A percentile compares a stretch with the other conserved stretches of the same genome.
These are phyloP conservation scores for Silene coronaria DNA, from an alignment of 179 eudicot species.

Conservation along the genomic window DNA sequence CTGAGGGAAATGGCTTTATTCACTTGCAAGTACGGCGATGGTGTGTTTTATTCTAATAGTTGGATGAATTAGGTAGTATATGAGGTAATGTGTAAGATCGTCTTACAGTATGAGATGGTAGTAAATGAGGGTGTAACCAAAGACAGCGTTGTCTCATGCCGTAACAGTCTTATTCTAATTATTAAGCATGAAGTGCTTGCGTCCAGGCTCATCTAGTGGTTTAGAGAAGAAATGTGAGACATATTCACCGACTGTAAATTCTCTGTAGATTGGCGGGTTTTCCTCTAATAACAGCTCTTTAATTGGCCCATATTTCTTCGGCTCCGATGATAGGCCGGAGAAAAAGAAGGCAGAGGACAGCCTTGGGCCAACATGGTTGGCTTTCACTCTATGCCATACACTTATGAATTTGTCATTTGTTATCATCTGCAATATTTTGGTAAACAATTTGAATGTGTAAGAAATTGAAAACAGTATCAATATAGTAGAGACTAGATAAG, in stretches of 20 bases:
- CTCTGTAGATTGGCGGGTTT: slow-evolving; percentile 20
- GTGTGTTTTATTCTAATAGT: too few species aligned
- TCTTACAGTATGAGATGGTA: too few species aligned
- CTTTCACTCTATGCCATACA: slow-evolving; percentile 25
- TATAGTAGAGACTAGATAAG: too few species aligned
- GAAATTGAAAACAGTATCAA: too few species aligned
- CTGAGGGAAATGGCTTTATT: too few species aligned
- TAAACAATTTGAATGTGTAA: not conserved
- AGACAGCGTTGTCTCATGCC: too few species aligned
- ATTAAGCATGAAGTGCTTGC: not conserved
- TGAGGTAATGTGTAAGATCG: too few species aligned
- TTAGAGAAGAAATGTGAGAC: slow-evolving; percentile 3
- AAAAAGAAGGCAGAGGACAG: slow-evolving; percentile 29
- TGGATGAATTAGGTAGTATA: too few species aligned
- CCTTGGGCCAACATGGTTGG: slow-evolving; percentile 30
- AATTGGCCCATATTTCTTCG: slow-evolving; percentile 28
- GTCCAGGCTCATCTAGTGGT: not conserved
- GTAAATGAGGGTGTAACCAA: too few species aligned
- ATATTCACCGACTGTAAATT: slow-evolving; percentile 18
- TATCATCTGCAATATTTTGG: slow-evolving; percentile 15
- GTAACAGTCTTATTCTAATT: not conserved
- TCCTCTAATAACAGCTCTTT: slow-evolving; percentile 25
- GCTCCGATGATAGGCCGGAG: not conserved
- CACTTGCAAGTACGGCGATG: too few species aligned
- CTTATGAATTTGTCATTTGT: slow-evolving; percentile 33